These are phyloP conservation scores for Trichoderma guizhouense DNA, from an alignment of 2,329 filamentous ascomycete genomes.

Conservation along the genomic window DNA sequence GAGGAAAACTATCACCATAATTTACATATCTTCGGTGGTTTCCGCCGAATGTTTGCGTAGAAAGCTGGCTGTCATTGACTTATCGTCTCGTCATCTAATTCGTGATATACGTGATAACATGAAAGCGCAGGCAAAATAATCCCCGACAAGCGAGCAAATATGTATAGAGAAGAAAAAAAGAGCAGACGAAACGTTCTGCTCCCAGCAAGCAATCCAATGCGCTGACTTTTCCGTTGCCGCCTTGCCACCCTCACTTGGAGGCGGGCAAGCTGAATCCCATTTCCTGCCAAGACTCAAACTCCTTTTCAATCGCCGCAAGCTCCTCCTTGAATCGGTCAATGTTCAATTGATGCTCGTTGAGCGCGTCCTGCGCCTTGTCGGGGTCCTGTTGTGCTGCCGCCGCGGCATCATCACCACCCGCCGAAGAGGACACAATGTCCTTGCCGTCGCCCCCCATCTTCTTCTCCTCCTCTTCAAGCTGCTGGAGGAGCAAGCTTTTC, in stretches of 20 bases:
- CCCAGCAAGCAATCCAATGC: not conserved
- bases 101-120: not conserved
- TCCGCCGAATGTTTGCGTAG: not conserved
- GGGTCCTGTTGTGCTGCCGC: not conserved
- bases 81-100: not conserved
- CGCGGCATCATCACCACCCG: not conserved
- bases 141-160: not conserved
- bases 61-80: not conserved
- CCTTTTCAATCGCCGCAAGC: constrained; percentile 12
- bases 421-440: constrained; percentile 6
- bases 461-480: constrained; percentile 15
- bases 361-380: not conserved
- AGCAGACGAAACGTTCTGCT: not conserved
- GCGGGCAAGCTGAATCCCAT: constrained; percentile 15
- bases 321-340: constrained; percentile 14
- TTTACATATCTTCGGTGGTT: not conserved
- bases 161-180: not conserved
- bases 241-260: not conserved
- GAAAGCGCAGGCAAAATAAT: not conserved
- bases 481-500: constrained; percentile 8
- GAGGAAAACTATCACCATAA: not conserved
- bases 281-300: constrained; percentile 13
- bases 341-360: constrained; percentile 1
- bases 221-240: not conserved
- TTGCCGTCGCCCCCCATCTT: not conserved